These are phyloP conservation scores for Suhomyces kilbournensis DNA, from an alignment of 805 yeast genomes.

Conservation along the genomic window DNA sequence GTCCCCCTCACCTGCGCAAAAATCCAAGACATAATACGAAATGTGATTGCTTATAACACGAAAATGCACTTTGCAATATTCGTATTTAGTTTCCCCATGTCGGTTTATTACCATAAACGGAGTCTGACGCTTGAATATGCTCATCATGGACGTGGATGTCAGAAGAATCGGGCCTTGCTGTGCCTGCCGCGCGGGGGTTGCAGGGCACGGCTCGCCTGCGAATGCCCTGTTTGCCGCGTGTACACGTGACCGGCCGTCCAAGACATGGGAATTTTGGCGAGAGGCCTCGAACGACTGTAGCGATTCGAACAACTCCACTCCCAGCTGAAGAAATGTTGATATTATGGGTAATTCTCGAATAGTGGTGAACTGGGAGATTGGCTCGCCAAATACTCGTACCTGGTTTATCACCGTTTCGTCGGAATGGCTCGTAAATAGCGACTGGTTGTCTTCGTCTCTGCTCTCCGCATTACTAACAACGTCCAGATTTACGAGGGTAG, in stretches of 20 bases:
- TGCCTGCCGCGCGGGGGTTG: not conserved
- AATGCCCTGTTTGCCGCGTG: not conserved
- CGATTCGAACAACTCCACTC: constrained; percentile 14
- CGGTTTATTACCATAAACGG: constrained; percentile 25
- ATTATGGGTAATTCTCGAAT: constrained; percentile 16
- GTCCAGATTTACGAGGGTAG: constrained; percentile 7
- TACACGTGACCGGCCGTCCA: not conserved
- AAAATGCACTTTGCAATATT: constrained; percentile 29
- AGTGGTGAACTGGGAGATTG: constrained; percentile 9
- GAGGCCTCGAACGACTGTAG: constrained; percentile 3
- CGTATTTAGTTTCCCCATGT: constrained; percentile 15
- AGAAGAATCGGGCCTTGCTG: constrained; percentile 15
- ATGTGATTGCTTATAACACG: constrained; percentile 25
- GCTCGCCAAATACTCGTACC: constrained; percentile 13
- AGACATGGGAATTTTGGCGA: not conserved
- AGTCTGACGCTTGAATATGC: constrained; percentile 26
- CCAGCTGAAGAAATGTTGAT: constrained; percentile 19
- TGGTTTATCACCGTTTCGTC: constrained; percentile 19
- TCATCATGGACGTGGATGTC: constrained; percentile 19
- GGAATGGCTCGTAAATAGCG: constrained; percentile 6
- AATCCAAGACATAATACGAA: constrained; percentile 24
- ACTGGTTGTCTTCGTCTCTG: not conserved
- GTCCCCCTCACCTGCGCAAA: constrained; percentile 5
- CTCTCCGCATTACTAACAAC: not conserved
- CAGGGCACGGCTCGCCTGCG: not conserved